phyloP scores from a whole-genome alignment of 2,329 filamentous ascomycete species.

The Alternaria sp. region DNA sequence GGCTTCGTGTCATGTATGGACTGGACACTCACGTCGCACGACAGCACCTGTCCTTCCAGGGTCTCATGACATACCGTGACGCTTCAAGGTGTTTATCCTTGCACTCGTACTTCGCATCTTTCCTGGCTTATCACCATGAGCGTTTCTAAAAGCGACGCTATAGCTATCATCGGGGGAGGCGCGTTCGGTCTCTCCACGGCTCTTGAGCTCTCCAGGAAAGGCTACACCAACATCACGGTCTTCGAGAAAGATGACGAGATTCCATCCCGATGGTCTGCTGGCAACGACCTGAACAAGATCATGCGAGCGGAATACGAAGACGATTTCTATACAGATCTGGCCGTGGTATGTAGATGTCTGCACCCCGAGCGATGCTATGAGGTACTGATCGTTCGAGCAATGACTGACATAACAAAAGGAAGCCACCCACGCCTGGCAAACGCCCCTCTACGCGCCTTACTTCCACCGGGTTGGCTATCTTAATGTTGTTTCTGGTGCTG shows the following conservation, averaged over 20 bases:
- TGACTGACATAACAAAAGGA: constrained; percentile 37
- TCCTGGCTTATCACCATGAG: constrained; percentile 13
- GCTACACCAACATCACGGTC: constrained; percentile 38
- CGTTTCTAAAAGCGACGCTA: constrained; percentile 27
- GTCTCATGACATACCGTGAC: not conserved
- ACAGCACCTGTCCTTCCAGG: not conserved
- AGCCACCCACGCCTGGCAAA: constrained; percentile 61
- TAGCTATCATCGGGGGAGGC: constrained; percentile 39
- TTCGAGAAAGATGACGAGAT: constrained; percentile 46
- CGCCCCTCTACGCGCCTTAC: constrained; percentile 60
- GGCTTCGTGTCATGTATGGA: not conserved
- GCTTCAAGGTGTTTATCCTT: not conserved
- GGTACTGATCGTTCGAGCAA: not conserved
- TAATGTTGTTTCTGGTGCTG: constrained; percentile 57
- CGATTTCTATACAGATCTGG: constrained; percentile 61
- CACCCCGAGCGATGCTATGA: not conserved
- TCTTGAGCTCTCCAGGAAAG: constrained; percentile 36
- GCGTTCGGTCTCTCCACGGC: constrained; percentile 42
- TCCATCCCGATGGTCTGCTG: constrained; percentile 61
- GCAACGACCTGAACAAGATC: constrained; percentile 68
- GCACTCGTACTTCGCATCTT: not conserved
- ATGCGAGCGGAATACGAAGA: constrained; percentile 66
- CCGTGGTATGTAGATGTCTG: constrained; percentile 50
- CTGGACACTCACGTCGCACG: not conserved
- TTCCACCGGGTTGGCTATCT: constrained; percentile 61